Percentiles rank a stretch among this genome's conserved stretches.
Conservation (phyloP, 2,329 filamentous ascomycete genomes). For the Pseudogymnoascus sp. region DNA sequence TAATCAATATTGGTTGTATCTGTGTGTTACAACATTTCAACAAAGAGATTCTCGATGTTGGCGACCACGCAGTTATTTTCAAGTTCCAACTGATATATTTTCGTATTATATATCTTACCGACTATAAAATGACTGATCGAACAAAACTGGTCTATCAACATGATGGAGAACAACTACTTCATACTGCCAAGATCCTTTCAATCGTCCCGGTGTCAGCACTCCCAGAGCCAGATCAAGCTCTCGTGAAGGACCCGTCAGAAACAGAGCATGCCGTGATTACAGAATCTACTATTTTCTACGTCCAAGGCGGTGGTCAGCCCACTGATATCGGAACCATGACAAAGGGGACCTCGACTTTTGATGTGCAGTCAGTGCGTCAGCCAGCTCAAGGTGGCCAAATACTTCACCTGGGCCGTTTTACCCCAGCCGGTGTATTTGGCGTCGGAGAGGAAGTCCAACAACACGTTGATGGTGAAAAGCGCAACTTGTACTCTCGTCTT, state of each 20-base stretch:
- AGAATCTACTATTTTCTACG: slow-evolving; percentile 63
- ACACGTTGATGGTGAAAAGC: slow-evolving; percentile 51
- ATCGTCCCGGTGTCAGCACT: slow-evolving; percentile 18
- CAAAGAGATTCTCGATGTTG: too few species aligned
- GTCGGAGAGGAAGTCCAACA: slow-evolving; percentile 44
- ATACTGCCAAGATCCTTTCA: slow-evolving; percentile 14
- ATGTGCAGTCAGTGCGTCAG: slow-evolving; percentile 50
- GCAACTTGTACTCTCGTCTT: slow-evolving; percentile 56
- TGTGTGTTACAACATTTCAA: too few species aligned
- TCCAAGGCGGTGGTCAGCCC: slow-evolving; percentile 68
- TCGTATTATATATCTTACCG: background rate
- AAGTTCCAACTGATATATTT: background rate
- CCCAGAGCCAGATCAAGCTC: slow-evolving; percentile 23
- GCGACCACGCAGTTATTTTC: too few species aligned
- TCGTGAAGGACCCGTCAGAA: slow-evolving; percentile 50
- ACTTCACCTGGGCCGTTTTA: slow-evolving; percentile 58
- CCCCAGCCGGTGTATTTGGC: slow-evolving; percentile 30
- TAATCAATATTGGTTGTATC: too few species aligned
- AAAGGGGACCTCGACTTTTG: slow-evolving; percentile 31
- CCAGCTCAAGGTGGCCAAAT: slow-evolving; percentile 45
- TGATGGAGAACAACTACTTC: background rate
- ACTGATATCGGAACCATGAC: slow-evolving; percentile 56
- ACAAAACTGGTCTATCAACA: slow-evolving; percentile 7
- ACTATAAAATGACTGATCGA: background rate
- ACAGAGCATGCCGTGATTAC: slow-evolving; percentile 52